Conservation (phyloP, 257 asterid species). For the Marsdenia floribunda region DNA sequence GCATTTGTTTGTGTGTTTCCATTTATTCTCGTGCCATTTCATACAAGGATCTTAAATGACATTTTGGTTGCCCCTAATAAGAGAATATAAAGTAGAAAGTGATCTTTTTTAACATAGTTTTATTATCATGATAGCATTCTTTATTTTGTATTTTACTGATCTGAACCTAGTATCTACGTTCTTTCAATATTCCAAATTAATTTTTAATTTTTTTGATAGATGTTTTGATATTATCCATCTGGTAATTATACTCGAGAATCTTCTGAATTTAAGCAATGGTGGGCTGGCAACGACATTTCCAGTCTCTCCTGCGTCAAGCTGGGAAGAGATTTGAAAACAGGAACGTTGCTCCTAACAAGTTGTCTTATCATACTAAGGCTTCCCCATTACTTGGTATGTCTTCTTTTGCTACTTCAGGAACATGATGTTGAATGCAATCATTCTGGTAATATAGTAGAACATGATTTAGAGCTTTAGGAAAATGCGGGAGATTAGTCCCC, state of each 20-base stretch:
- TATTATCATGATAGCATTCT: neutral
- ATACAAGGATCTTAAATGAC: neutral
- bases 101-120: neutral
- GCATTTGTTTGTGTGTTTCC: neutral
- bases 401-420: neutral
- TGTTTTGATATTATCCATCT: neutral
- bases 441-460: neutral
- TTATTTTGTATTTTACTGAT: neutral
- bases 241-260: conserved; percentile 12
- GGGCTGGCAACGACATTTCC: conserved; percentile 76
- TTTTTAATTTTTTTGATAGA: neutral
- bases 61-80: neutral
- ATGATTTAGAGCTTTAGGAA: neutral
- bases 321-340: conserved; percentile 49
- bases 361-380: conserved; percentile 48
- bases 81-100: neutral
- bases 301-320: conserved; percentile 52
- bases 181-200: neutral
- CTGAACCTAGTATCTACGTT: neutral
- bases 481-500: neutral
- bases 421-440: neutral
- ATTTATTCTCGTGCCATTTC: neutral
- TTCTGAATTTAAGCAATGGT: conserved; percentile 37
- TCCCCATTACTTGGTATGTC: conserved; percentile 48
- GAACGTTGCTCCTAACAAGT: conserved; percentile 32